Conservation (phyloP, 345 rosid genomes). For the Aethionema arabicum region DNA sequence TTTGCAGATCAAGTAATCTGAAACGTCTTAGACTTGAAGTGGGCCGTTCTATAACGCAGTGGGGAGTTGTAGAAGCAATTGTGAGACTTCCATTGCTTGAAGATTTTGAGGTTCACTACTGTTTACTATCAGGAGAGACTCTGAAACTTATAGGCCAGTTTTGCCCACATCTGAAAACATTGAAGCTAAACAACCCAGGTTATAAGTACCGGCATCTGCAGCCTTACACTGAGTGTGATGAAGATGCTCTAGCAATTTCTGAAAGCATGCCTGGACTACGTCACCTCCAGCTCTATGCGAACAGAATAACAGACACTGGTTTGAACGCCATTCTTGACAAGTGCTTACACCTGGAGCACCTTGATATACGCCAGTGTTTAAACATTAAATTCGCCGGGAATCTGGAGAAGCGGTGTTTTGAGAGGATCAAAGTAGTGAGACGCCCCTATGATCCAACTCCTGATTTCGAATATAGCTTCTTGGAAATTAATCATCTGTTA, state of each 20-base stretch:
- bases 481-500: too few relatives aligned
- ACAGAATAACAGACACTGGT: constrained; percentile 50
- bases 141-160: neutral
- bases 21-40: constrained; percentile 41
- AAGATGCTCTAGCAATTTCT: constrained; percentile 54
- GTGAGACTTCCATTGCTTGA: constrained; percentile 45
- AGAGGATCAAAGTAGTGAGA: constrained; percentile 39
- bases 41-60: constrained; percentile 39
- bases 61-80: constrained; percentile 43
- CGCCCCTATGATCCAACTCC: constrained; percentile 44
- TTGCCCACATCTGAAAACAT: neutral
- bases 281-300: constrained; percentile 53
- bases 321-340: constrained; percentile 50
- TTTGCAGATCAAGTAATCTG: constrained; percentile 42
- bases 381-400: constrained; percentile 41
- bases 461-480: too few relatives aligned
- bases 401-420: constrained; percentile 42
- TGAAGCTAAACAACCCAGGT: constrained; percentile 40
- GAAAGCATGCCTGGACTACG: constrained; percentile 45
- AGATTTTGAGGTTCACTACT: constrained; percentile 47
- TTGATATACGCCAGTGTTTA: constrained; percentile 59
- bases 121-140: neutral
- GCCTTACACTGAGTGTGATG: constrained; percentile 33
- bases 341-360: constrained; percentile 55
- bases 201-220: constrained; percentile 13